A percentile compares a stretch with the other conserved stretches of the same genome.
Conservation (phyloP, 345 rosid genomes). For the Alliaria petiolata region DNA sequence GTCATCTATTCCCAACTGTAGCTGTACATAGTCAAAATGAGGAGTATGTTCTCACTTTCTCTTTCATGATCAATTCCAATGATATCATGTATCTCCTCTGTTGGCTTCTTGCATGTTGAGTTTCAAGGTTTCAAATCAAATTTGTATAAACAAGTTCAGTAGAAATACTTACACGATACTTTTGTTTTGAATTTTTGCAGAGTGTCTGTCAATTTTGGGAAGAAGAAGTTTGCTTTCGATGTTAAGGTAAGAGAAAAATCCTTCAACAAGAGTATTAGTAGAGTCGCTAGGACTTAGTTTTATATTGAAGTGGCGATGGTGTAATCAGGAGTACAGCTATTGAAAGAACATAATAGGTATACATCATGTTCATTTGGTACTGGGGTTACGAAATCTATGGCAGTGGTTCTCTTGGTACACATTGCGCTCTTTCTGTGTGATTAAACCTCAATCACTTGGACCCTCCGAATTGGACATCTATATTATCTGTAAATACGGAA, state of each 20-base stretch:
- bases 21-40: constrained; percentile 95
- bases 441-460: not conserved
- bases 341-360: not conserved
- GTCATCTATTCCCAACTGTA: constrained; percentile 79
- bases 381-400: not conserved
- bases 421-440: constrained; percentile 4
- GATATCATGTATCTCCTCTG: not conserved
- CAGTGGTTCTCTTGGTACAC: constrained; percentile 1
- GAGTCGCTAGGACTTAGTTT: not conserved
- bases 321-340: not conserved
- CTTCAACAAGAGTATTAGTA: not conserved
- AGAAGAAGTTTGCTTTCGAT: constrained; percentile 69
- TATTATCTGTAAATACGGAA: not conserved
- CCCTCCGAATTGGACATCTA: not conserved
- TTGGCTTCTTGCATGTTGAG: constrained; percentile 5
- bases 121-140: not conserved
- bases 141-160: not conserved
- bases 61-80: constrained; percentile 2
- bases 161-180: constrained; percentile 1
- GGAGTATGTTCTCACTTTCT: constrained; percentile 60
- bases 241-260: constrained; percentile 52
- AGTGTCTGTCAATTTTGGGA: constrained; percentile 91
- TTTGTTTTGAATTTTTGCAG: constrained; percentile 43
- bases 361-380: not conserved
- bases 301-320: not conserved